Evolutionary conservation across 768 basidiomycete species (phyloP), one percentile per base, ranked within the genome.

Genomic region (Tylopilus rubrobrunneus): DNA sequence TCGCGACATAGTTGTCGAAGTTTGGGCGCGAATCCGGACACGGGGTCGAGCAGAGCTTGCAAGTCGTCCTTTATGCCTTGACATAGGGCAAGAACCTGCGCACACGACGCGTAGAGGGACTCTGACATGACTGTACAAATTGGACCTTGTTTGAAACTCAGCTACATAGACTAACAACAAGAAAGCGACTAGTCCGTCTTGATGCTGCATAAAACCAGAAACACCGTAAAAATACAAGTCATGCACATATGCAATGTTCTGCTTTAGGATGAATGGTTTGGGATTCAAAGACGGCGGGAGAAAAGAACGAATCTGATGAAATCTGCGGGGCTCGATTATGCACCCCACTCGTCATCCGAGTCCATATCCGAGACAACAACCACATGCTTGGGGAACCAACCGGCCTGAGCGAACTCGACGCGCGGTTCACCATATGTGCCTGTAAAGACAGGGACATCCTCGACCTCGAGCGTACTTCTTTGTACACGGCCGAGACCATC

Each of bases 401-500:
- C 86, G 58, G 68, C 85, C 12, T 50, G 60, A 9, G 63, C 52
- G 21, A 86, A 69, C 64, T 84, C 76, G 3, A 92, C 78, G 48
- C 77, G 78, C 62, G 78, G 66, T 53, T 79, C 83, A 43, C 79
- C 85, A 28, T 73, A 75, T 56, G 76, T 72, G 11, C 81, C 77
- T 3, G 64, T 69, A 15, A 61, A 73, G 4, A 93, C 86, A 41
- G 85, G 80, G 21, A 94, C 81, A 4, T 87, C 90, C 66, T 94
- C 92, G 0, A 79, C 81, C 52, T 83, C 80, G 15, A 96, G 76
- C 3, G 79, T 83, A 36, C 82, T 79, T 28, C 79, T 73, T 65
- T 94, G 92, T 39, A 80, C 70, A 2, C 85, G 86, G 3, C 83
- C 86, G 4, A 91, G 87, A n/a, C 36, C 57, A 0, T 86, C 89